phyloP scores from a whole-genome alignment of 1,284 basidiomycete species.

The Ustilago bromivora region DNA sequence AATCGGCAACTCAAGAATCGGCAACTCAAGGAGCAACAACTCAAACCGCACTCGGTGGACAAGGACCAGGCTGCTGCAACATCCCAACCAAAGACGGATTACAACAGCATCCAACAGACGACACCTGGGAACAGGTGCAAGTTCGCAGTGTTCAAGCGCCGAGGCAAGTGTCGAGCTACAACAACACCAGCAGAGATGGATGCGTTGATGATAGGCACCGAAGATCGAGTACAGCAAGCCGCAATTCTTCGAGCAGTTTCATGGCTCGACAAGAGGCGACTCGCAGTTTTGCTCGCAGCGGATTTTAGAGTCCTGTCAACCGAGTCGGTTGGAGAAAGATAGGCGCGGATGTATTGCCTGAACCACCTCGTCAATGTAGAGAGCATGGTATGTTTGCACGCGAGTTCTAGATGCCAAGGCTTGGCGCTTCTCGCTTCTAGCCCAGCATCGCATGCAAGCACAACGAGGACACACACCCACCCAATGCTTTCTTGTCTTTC shows the following conservation, averaged over 20 bases:
- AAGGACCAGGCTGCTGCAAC: not conserved
- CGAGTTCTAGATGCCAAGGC: conserved; percentile 21
- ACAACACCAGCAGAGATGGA: not conserved
- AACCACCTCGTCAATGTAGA: not conserved
- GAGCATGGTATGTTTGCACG: conserved; percentile 34
- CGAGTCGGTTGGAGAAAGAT: not conserved
- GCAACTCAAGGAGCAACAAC: not conserved
- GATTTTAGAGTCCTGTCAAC: not conserved
- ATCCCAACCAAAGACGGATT: conserved; percentile 6
- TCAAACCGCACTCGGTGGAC: too few relatives aligned
- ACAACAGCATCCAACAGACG: not conserved
- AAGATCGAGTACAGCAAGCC: not conserved
- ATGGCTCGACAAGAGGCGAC: not conserved
- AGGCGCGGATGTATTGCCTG: not conserved
- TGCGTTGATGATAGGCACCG: not conserved
- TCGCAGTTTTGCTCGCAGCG: not conserved
- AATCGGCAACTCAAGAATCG: not conserved
- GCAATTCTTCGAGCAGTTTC: not conserved
- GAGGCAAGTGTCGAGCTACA: not conserved
- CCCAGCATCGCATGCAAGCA: not conserved
- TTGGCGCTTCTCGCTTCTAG: not conserved
- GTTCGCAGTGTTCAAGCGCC: conserved; percentile 13
- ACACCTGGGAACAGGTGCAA: conserved; percentile 7
- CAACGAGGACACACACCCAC: not conserved
- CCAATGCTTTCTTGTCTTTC: not conserved